Evolutionary conservation across 257 asterid genomes (phyloP), one percentile per base, ranked within the genome.

Genomic region (Osmanthus fragrans): DNA sequence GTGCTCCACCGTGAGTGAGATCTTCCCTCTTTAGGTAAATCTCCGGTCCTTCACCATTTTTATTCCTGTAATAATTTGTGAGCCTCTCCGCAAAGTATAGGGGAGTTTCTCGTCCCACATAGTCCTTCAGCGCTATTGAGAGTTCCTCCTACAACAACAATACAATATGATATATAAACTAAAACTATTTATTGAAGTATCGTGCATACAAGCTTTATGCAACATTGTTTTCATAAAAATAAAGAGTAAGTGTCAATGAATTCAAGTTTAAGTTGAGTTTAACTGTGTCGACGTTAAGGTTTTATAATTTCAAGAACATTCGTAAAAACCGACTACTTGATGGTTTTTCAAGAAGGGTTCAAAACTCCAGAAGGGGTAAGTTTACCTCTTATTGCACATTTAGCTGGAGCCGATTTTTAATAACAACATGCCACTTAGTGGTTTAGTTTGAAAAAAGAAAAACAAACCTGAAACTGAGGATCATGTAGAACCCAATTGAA

Each of bases 1-100:
- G 97, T 5, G 97, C 90, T 71, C 98, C 98, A 6, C 89, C 79
- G 29, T 94, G 91, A 72, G 83, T 84, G 49, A 94, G 84, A 78
- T 92, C 97, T 68, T 94, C 98, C 76, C 97, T 86, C 88, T 94
- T 94, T 7, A 94, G 77, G 78, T 89, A 94, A 27, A 94, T 89
- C 0, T 86, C 83, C 0, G 97, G 96, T 39, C 97, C 96, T 77
- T 81, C 71, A 11, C 96, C 97, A 0, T 76, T 70, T 0, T 25
- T 1, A 13, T 83, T 84, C 84, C 82, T 91, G 90, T 91, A 90
- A 49, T 91, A 76, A 37, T 90, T 84, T 3, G 91, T 92, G 0
- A 94, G 90, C 85, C 97, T 84, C 64, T 85, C 23, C 0, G 98
- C 95, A 0, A 75, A 91, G 39, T 92, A 94, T 0, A 94, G 82